Base-by-base conservation (phyloP, 805 yeast genomes). In the Kazachstania bromeliacearum region DNA sequence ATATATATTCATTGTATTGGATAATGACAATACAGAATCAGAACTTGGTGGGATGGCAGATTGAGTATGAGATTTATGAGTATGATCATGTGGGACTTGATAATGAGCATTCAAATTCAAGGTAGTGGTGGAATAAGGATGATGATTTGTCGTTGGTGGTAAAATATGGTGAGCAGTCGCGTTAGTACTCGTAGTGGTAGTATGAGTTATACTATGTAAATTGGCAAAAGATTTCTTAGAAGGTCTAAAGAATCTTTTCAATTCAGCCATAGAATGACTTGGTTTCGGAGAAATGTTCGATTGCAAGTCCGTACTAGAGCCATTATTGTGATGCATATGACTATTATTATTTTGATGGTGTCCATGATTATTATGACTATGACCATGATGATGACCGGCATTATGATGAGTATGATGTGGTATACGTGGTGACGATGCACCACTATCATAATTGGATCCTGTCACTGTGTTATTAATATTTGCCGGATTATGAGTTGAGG, bases 211-310 rank as follows among this genome's bases (percentile, higher is more conserved):
- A 34, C 26, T 27, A 31, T 36, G 38, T 19, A 38, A 27, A 23
- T 33, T 35, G 5, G 31, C 27, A 34, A 44, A 33, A 4, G 55
- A 38, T n/a, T 46, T 41, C 32, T 46, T 51, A 12, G 48, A 45
- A 9, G 84, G 82, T 51, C 82, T 73, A 56, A 80, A 80, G 46
- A 80, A 78, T 50, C 83, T 67, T 51, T 79, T 80, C 56, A 80
- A 61, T 46, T 79, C 87, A 17, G 72, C 78, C 83, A 79, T 79
- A 17, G 85, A 75, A 40, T 53, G 55, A 25, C 47, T 42, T 20
- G 43, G 43, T 36, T 51, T 53, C 4, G 57, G 59, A 6, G 56
- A 45, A 9, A 36, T 31, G 8, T 19, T 26, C 7, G 31, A 31
- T 19, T 36, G 28, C 17, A 27, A 16, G n/a, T 28, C 36, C 7